phyloP scores from a whole-genome alignment of 2,329 filamentous ascomycete genomes.

The Thermoascus crustaceus region DNA sequence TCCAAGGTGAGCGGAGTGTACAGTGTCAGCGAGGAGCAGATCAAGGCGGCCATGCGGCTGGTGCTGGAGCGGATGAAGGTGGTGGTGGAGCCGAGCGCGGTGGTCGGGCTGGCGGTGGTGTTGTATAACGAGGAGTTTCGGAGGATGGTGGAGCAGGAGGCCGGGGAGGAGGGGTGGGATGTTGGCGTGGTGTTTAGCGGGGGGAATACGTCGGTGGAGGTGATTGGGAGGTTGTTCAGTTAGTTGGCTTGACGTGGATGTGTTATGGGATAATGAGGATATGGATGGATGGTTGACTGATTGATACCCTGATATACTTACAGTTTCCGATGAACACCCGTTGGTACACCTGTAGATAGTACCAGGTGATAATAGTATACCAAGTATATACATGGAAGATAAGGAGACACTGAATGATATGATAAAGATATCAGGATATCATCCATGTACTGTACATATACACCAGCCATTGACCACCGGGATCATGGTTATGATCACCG shows the following conservation, averaged over 20 bases:
- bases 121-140: slow-evolving; percentile 83
- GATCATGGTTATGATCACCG: slow-evolving; percentile 3
- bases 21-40: slow-evolving; percentile 73
- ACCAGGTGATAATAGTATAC: no score
- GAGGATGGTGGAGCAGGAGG: slow-evolving; percentile 54
- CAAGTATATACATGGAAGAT: no score
- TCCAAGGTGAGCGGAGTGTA: slow-evolving; percentile 63
- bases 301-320: no score
- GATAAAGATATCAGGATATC: neutral
- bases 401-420: neutral
- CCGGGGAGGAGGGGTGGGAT: slow-evolving; percentile 66
- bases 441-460: neutral
- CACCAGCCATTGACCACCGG: no score
- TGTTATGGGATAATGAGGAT: no score
- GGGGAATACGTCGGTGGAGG: slow-evolving; percentile 58
- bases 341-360: no score
- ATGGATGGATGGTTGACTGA: no score
- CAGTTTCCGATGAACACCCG: no score
- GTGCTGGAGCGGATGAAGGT: slow-evolving; percentile 85
- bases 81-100: slow-evolving; percentile 79
- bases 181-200: slow-evolving; percentile 54
- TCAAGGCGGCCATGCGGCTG: slow-evolving; percentile 64
- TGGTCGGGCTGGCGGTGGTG: slow-evolving; percentile 73
- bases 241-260: no score
- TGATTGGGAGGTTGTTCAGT: slow-evolving; percentile 51